A percentile compares a stretch with the other conserved stretches of the same genome.
Evolutionary conservation across 2,329 filamentous ascomycete genomes (phyloP).

Genomic region (Camillea tinctor): DNA sequence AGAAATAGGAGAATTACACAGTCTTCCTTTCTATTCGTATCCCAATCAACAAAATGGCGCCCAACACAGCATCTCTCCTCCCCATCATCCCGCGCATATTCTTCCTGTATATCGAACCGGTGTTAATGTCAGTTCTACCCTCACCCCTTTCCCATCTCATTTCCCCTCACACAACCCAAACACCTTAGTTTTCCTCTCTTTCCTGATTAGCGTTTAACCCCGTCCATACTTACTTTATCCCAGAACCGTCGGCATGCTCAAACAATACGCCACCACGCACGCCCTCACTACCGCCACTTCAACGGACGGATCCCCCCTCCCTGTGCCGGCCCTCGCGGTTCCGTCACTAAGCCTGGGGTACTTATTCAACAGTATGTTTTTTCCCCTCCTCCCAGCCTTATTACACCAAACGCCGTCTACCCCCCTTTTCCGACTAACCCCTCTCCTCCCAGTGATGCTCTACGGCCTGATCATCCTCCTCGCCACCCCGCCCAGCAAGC

Average conservation of each 20-base stretch:
- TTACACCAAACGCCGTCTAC: no score
- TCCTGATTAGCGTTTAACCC: no score
- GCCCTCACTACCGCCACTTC: slow-evolving; percentile 13
- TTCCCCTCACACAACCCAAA: no score
- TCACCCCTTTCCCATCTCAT: no score
- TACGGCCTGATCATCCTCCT: slow-evolving; percentile 24
- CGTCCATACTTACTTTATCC: background rate
- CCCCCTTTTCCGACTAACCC: no score
- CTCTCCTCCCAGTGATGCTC: slow-evolving; percentile 13
- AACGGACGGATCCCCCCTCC: slow-evolving; percentile 4
- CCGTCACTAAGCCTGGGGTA: slow-evolving; percentile 13
- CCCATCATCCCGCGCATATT: slow-evolving; percentile 25
- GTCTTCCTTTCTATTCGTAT: no score
- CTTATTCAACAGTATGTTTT: slow-evolving; percentile 13
- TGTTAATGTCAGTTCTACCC: slow-evolving; percentile 19
- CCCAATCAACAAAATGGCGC: slow-evolving; percentile 18
- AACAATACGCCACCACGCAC: slow-evolving; percentile 14
- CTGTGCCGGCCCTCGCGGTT: slow-evolving; percentile 12
- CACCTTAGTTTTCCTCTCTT: no score
- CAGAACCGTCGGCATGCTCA: slow-evolving; percentile 21
- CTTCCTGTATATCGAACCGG: slow-evolving; percentile 27
- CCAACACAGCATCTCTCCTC: slow-evolving; percentile 25
- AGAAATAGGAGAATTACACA: no score
- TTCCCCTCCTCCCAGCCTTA: no score
- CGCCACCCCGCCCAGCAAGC: slow-evolving; percentile 20